Base-by-base conservation (phyloP, 2,329 filamentous ascomycete species). In the Scedosporium boydii region DNA sequence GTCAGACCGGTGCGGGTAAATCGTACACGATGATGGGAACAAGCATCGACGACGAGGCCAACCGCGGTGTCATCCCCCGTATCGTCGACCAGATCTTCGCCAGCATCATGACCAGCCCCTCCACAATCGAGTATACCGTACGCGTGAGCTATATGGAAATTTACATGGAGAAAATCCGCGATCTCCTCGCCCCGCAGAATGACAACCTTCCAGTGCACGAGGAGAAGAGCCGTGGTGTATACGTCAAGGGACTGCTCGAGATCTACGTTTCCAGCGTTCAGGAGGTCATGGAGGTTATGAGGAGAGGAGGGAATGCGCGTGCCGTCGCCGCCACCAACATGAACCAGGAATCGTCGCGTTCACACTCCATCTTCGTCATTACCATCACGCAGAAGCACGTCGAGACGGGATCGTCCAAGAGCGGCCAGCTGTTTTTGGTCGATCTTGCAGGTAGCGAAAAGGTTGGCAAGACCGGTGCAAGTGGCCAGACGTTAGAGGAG, bases 111-210 rank as follows among this genome's bases (percentile, higher is more conserved):
- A 87, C 90, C 23, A 96, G 92, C 69, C 91, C 93, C 53, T 87
- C 87, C 70, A 96, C 91, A 68, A 97, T 98, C 74, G 95, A 98
- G 77, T 98, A 98, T 76, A 98, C 93, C n/a, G 93, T 99, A 61
- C 87, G 93, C 63, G 93, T 98, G 72, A 96, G 92, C 76, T 98
- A 98, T 77, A 97, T 99, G 93, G 95, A 99, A 77, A 98, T 99
- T 67, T 99, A 99, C 80, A 99, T 98, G 95, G 95, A 99, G 79
- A 87, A 90, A 69, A 98, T 99, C 74, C 87, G 93, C 70, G 95
- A 99, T 85, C 78, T 99, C 70, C 80, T 99, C 66, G 87, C 89
- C 26, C 95, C 95, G 10, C 89, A 93, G 64, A 96, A 98, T 76
- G 93, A 97, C 78, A 98, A 98, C 72, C 80, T 99, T 60, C 93